Conservation (phyloP, 1,284 basidiomycete species). For the Melanopsichium pennsylvanicum region DNA sequence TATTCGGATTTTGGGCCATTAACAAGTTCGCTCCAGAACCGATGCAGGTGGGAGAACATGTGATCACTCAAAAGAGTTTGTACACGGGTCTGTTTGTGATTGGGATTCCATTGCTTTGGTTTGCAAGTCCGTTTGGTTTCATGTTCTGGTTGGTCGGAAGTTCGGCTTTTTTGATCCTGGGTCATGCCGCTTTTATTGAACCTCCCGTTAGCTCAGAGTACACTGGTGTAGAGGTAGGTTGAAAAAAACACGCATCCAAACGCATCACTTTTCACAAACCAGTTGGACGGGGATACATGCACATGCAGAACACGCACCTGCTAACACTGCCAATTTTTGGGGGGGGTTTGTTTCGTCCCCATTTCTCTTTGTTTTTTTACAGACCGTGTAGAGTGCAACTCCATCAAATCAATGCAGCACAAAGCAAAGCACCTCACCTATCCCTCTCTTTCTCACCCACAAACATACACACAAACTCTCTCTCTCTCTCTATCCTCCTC, state of each 20-base stretch:
- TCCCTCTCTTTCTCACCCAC: no score
- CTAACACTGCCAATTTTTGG: no score
- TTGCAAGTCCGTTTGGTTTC: constrained; percentile 58
- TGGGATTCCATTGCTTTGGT: constrained; percentile 62
- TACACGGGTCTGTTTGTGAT: constrained; percentile 70
- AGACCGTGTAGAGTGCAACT: constrained; percentile 1
- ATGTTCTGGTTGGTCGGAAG: constrained; percentile 67
- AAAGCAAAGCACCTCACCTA: no score
- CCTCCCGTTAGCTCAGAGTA: constrained; percentile 91
- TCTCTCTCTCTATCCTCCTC: no score
- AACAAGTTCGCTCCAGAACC: constrained; percentile 76
- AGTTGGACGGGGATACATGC: no score
- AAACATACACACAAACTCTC: background rate
- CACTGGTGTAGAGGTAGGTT: constrained; percentile 72
- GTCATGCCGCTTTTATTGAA: constrained; percentile 82
- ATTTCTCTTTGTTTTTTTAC: background rate
- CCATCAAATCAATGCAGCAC: no score
- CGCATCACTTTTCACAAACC: no score
- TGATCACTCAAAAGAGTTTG: constrained; percentile 77
- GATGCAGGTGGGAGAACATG: constrained; percentile 76
- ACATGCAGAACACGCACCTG: no score
- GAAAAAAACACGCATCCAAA: background rate
- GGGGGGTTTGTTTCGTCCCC: no score
- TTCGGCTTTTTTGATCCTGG: constrained; percentile 70
- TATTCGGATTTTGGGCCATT: constrained; percentile 88